These are phyloP conservation scores for Phaffia australis DNA, from an alignment of 768 basidiomycete genomes.

Conservation along the genomic window DNA sequence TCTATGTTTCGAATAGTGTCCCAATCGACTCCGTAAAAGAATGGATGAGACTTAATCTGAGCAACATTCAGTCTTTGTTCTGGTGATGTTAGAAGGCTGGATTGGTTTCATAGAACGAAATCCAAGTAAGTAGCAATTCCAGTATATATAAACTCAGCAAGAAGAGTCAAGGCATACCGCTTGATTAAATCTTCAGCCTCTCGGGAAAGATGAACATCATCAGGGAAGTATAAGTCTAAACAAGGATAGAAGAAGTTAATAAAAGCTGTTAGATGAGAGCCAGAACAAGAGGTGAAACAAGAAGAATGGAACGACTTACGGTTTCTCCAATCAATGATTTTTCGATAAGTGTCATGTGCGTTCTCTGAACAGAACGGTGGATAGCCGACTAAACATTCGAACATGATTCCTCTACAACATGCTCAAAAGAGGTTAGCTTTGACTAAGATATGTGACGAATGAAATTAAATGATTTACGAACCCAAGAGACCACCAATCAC, in stretches of 20 bases:
- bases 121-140: constrained; percentile 1
- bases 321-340: constrained; percentile 88
- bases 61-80: constrained; percentile 64
- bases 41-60: constrained; percentile 22
- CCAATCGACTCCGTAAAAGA: constrained; percentile 79
- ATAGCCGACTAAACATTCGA: constrained; percentile 93
- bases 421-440: not conserved
- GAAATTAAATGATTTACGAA: not conserved
- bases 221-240: constrained; percentile 65
- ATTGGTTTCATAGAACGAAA: constrained; percentile 12
- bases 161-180: constrained; percentile 46
- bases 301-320: constrained; percentile 30
- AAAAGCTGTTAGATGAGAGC: no score
- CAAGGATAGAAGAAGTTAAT: not conserved
- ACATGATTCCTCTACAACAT: constrained; percentile 64
- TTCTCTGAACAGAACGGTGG: constrained; percentile 94
- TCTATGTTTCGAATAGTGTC: constrained; percentile 72
- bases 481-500: constrained; percentile 99
- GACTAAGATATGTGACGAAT: no score
- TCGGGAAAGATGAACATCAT: constrained; percentile 80
- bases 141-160: not conserved
- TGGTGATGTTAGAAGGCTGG: constrained; percentile 62
- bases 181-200: constrained; percentile 84
- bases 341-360: constrained; percentile 94
- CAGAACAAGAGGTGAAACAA: not conserved